These are phyloP conservation scores for Picochlorum sp. DNA, from an alignment of 139 green algal species.

Conservation along the genomic window DNA sequence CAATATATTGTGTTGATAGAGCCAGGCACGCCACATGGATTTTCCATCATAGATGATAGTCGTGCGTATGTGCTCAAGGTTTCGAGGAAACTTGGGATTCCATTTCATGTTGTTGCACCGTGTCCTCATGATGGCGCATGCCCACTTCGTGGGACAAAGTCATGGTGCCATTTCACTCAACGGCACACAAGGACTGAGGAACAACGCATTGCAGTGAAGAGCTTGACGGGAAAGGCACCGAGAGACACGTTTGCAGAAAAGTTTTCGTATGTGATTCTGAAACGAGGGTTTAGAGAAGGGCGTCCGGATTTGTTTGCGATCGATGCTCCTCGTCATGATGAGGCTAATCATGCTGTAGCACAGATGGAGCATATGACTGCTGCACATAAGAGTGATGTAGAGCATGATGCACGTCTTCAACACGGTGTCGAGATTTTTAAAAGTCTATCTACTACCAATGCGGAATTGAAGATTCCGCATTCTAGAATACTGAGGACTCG, in stretches of 20 bases:
- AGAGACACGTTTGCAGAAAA: slow-evolving; percentile 56
- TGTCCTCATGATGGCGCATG: slow-evolving; percentile 73
- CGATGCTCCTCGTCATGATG: background rate
- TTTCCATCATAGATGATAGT: slow-evolving; percentile 37
- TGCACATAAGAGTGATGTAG: no score
- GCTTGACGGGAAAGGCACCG: background rate
- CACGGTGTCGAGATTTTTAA: no score
- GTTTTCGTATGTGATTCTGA: slow-evolving; percentile 76
- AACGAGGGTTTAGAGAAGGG: slow-evolving; percentile 9
- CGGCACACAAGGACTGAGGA: slow-evolving; percentile 43
- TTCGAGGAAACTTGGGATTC: background rate
- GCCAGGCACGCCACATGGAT: slow-evolving; percentile 62
- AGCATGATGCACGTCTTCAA: no score
- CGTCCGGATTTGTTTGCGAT: no score
- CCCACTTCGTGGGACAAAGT: slow-evolving; percentile 41
- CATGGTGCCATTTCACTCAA: slow-evolving; percentile 77
- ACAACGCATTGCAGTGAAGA: slow-evolving; percentile 18
- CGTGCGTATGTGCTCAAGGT: slow-evolving; percentile 27
- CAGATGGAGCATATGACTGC: no score
- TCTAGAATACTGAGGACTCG: slow-evolving; percentile 40
- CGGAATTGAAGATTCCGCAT: background rate
- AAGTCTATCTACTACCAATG: no score
- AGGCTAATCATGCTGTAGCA: no score
- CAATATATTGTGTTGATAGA: slow-evolving; percentile 66
- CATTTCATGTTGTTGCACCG: slow-evolving; percentile 65